Evolutionary conservation across 2,329 filamentous ascomycete species (phyloP), one percentile per base, ranked within the genome.

Genomic region (Alternaria tenuissima): DNA sequence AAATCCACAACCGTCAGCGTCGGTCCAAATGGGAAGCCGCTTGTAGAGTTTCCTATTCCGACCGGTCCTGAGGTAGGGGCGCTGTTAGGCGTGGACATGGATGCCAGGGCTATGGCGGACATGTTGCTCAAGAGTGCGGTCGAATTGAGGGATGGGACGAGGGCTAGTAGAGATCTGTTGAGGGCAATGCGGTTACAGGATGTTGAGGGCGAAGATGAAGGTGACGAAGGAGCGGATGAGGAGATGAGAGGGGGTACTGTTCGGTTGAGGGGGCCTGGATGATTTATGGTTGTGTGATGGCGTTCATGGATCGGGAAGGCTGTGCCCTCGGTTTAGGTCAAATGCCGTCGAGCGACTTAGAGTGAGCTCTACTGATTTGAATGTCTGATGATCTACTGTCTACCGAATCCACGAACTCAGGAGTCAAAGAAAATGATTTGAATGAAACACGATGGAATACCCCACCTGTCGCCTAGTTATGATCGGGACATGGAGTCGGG

Each of bases 1-100:
- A 71, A 70, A 46, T 64, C 58, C 14, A 64, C 64, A 5, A 58
- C 42, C 16, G 71, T 78, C 43, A 70, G 64, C 39, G 69, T 75
- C 0, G 75, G 73, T 1, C 73, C 70, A 3, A 73, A 74, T 36
- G 76, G 76, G 1, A 69, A 70, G 22, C 75, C 76, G 5, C 62
- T 77, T 1, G 66, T 78, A 11, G 75, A 75, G 1, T 78, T 78
- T 24, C 74, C 76, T 0, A 48, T 78, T 5, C 76, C 76, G 0
- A 22, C 66, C 1, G 76, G 76, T 7, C 73, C 74, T 5, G 71
- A 72, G 39, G 52, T 71, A 0, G 75, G 77, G 39, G 56, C 65
- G 3, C 41, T 78, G 42, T 30, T 73, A 18, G 70, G 66, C 2
- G 53, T 63, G 5, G 66, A 70, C 4, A 43, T 44, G 3, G 73